These are phyloP conservation scores for Ophioceras dolichostomum DNA, from an alignment of 2,329 filamentous ascomycete genomes.

Conservation along the genomic window DNA sequence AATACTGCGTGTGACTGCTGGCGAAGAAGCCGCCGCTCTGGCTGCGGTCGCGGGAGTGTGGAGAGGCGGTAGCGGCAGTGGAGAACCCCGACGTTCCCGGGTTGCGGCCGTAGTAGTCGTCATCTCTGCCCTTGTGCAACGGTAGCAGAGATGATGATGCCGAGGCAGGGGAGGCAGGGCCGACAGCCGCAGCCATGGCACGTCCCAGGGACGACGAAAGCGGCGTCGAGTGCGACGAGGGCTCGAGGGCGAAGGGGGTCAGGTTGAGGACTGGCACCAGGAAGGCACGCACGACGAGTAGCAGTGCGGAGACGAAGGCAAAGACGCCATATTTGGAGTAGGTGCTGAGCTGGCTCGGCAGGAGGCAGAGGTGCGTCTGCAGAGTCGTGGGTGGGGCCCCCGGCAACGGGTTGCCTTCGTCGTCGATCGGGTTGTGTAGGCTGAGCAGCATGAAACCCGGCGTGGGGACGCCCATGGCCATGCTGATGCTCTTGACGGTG, in stretches of 20 bases:
- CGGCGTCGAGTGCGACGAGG: conserved; percentile 9
- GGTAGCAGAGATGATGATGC: too few species aligned
- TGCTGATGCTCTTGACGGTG: conserved; percentile 88
- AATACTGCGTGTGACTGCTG: too few species aligned
- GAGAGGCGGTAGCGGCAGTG: conserved; percentile 11
- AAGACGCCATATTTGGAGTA: conserved; percentile 68
- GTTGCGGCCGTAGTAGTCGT: conserved; percentile 19
- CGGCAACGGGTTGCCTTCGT: conserved; percentile 33
- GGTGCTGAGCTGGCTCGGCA: conserved; percentile 77
- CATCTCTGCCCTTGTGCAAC: conserved; percentile 40
- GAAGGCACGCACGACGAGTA: conserved; percentile 40
- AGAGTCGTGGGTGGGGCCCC: conserved; percentile 44
- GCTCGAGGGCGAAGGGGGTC: conserved; percentile 38
- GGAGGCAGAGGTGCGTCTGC: conserved; percentile 80
- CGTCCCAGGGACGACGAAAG: background rate
- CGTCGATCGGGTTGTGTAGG: conserved; percentile 81
- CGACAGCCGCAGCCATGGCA: too few species aligned
- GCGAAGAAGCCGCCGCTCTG: conserved; percentile 4
- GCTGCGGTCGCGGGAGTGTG: conserved; percentile 14
- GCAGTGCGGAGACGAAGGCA: conserved; percentile 36
- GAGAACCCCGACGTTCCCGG: conserved; percentile 20
- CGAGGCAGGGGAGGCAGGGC: too few species aligned
- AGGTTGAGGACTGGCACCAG: conserved; percentile 43
- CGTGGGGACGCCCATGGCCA: conserved; percentile 87
- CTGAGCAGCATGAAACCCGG: conserved; percentile 84